Evolutionary conservation across 768 basidiomycete genomes (phyloP), one percentile per base, ranked within the genome.

Genomic region (Termitomyces sp.): DNA sequence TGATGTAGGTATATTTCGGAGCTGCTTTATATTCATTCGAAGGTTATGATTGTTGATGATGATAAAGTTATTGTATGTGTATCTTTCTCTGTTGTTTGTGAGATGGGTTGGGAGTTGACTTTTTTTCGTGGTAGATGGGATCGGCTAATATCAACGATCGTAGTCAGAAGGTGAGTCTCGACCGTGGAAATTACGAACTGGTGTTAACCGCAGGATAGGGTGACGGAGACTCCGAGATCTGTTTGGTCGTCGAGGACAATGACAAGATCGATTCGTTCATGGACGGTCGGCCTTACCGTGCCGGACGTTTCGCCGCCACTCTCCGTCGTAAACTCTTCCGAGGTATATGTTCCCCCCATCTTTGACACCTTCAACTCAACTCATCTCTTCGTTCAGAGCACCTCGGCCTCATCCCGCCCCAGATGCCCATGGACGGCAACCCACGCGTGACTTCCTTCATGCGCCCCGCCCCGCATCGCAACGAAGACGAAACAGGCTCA

Each of bases 41-140:
- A 94, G 78, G 71, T 96, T 28, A 96, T 97, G 95, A 92, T 96
- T 57, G 92, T 97, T 39, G 96, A 97, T 69, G 96, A 98, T 70
- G 81, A 85, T 36, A 81, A 88, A 39, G 94, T 97, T 49, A 93
- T 98, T 65, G 92, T 93, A 66, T 55, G 91, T 81, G 1, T 32
- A 11, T 20, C 33, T 12, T 51, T 44, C 7, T 20, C 18, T 28
- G 2, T 28, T 28, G 2, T 28, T 40, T 16, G 18, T 22, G 9
- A 6, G 24, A 4, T 16, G 4, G 8, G 13, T 20, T n/a, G n/a
- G n/a, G 9, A 22, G 28, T 40, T 18, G 13, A 59, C 15, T 22
- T 22, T 35, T 12, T 18, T 4, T 13, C 6, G 46, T 28, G 6
- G 40, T 22, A 93, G 91, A 91, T 95, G 82, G 96, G 96, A 38